A percentile compares a stretch with the other conserved stretches of the same genome.
phyloP scores from a whole-genome alignment of 257 asterid genomes.

The Craterostigma plantagineum region DNA sequence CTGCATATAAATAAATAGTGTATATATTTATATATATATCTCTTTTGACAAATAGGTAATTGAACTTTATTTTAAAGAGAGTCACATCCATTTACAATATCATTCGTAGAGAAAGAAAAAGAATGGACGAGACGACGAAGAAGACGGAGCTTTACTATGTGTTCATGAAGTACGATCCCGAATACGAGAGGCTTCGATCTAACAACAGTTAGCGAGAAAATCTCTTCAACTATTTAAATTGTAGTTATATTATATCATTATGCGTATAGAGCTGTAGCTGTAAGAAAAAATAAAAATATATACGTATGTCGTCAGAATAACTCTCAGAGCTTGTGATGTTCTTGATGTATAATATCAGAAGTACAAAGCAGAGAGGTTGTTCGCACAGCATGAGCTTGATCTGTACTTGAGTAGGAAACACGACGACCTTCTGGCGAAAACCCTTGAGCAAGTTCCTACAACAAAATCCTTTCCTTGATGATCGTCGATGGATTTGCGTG shows the following conservation, averaged over 20 bases:
- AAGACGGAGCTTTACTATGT: slow-evolving; percentile 50
- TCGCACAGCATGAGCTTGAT: slow-evolving; percentile 47
- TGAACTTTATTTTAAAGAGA: background rate
- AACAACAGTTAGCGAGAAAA: slow-evolving; percentile 32
- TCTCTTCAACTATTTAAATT: background rate
- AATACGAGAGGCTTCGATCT: slow-evolving; percentile 67
- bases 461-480: slow-evolving; percentile 57
- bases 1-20: too few relatives aligned
- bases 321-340: background rate
- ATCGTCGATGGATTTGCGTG: slow-evolving; percentile 86
- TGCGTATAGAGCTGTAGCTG: too few relatives aligned
- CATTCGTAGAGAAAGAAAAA: background rate
- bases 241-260: background rate
- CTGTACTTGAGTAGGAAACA: slow-evolving; percentile 67
- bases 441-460: slow-evolving; percentile 40
- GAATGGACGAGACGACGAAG: slow-evolving; percentile 21
- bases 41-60: background rate
- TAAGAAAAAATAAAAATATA: too few relatives aligned
- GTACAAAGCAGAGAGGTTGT: slow-evolving; percentile 48
- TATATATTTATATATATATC: too few relatives aligned
- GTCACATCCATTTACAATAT: background rate
- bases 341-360: background rate
- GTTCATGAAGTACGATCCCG: slow-evolving; percentile 78
- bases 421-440: slow-evolving; percentile 43
- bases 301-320: too few relatives aligned